phyloP scores from a whole-genome alignment of 2,329 filamentous ascomycete species.

The Pestalotiopsis sp. region DNA sequence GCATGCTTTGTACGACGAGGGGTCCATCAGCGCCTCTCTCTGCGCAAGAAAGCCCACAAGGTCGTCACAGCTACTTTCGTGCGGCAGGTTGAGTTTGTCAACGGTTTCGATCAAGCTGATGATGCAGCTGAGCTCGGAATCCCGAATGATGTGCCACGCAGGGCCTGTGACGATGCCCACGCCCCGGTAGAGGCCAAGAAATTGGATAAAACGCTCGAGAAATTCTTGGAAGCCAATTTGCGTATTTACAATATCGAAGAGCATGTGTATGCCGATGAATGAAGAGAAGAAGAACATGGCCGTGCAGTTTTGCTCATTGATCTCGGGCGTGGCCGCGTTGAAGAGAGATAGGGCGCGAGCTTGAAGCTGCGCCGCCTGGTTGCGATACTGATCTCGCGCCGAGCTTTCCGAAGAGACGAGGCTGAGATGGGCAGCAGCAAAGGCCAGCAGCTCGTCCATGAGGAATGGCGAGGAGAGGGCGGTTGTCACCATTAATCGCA shows the following conservation, averaged over 20 bases:
- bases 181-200: neutral
- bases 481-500: constrained; percentile 24
- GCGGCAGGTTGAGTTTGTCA: neutral
- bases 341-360: constrained; percentile 9
- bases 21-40: neutral
- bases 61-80: neutral
- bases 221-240: neutral
- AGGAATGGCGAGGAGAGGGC: constrained; percentile 44
- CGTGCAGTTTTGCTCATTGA: constrained; percentile 19
- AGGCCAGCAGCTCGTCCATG: constrained; percentile 49
- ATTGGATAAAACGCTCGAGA: neutral
- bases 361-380: neutral
- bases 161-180: constrained; percentile 6
- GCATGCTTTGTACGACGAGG: neutral
- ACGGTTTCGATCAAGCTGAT: constrained; percentile 13
- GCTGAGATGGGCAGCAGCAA: constrained; percentile 46
- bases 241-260: constrained; percentile 22
- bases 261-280: constrained; percentile 26
- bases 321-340: constrained; percentile 13
- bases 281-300: constrained; percentile 26
- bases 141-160: neutral
- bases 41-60: neutral
- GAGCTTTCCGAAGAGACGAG: constrained; percentile 24
- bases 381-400: neutral
- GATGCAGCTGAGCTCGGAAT: constrained; percentile 20